Evolutionary conservation across 2,329 filamentous ascomycete species (phyloP), one percentile per base, ranked within the genome.

Genomic region (Colletotrichum sidae): DNA sequence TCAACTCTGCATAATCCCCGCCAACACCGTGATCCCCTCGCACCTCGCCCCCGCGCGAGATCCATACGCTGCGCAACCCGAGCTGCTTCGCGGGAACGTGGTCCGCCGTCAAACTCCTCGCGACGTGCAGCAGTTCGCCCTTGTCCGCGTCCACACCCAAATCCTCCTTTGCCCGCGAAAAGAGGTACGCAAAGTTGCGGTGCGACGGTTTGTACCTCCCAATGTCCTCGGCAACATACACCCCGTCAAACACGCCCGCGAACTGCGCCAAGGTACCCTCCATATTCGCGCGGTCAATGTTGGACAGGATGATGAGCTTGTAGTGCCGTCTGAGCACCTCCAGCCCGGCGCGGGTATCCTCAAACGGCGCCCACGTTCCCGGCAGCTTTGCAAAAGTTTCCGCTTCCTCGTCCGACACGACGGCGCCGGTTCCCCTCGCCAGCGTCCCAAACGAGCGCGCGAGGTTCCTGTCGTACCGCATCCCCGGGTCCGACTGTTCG

Each of bases 221-320:
- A 57, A 93, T 87, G 49, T 91, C 86, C 76, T 93, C 81, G 2
- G 91, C 91, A 2, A 90, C 92, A 75, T 90, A 87, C 33, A 92
- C 80, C 11, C 84, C 83, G 70, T 91, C 89, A 71, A 93, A 83
- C 8, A 51, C 53, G 3, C 86, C 81, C 0, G 82, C 84, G 34
- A 75, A 75, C 15, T 68, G 67, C 57, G 15, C 62, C 12, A 70
- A 74, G 65, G 73, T 75, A 8, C 6, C 35, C 0, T 47, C 8
- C 17, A 67, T 63, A n/a, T 70, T 83, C 8, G 63, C 74, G 37
- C 78, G 78, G 73, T 90, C 85, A 0, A 90, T 83, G 68, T 90
- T 91, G 41, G 84, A 86, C 8, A 91, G 76, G 33, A 89, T 83
- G 3, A 88, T 82, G 6, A 91, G 80, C 74, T 86, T 88, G 77